Base-by-base conservation (phyloP, 768 basidiomycete species). In the Trametes meyenii region DNA sequence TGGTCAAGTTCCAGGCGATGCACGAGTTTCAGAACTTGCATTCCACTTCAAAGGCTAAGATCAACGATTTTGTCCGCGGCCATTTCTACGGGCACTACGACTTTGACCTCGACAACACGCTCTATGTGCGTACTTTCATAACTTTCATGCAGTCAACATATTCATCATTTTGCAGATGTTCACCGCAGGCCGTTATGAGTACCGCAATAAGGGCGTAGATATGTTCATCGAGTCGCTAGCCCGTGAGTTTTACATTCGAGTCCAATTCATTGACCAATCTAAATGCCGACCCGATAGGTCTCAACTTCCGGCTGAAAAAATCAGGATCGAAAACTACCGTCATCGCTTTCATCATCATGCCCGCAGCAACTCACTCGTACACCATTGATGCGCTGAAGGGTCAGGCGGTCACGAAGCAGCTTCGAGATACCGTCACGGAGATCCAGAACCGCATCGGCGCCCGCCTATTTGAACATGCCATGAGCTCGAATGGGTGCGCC, bases 341-440 rank as follows among this genome's bases (percentile, higher is more conserved):
- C 57, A 92, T 99, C 46, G 97, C 97, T 0, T 99, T 99, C 80
- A 93, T 99, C 74, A 98, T 99, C 75, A 96, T 97, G 92, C 97
- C 97, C 21, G 97, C 97, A 6, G 77, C 92, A 11, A 98, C 94
- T 1, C 90, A 96, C 70, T 96, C 94, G 5, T 99, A 98, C 78
- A 98, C 96, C 23, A 85, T 99, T 69, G 97, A 99, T 69, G 94
- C 97, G 0, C 85, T 99, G 64, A 99, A 99, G 74, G 89, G 89
- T 12, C 97, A 98, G 70, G 97, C 97, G 14, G 97, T 98, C 51
- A 98, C 93, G 60, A 96, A 96, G 73, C 97, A 98, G 74, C 79
- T 99, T 11, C 87, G 89, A 54, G 97, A 98, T 71, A 97, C 96
- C 6, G 94, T 98, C 52, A 90, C 88, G 12, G 96, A 98, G 72